Percentiles rank a stretch among this genome's conserved stretches.
Evolutionary conservation across 768 basidiomycete species (phyloP).

Genomic region (Russula sp.): DNA sequence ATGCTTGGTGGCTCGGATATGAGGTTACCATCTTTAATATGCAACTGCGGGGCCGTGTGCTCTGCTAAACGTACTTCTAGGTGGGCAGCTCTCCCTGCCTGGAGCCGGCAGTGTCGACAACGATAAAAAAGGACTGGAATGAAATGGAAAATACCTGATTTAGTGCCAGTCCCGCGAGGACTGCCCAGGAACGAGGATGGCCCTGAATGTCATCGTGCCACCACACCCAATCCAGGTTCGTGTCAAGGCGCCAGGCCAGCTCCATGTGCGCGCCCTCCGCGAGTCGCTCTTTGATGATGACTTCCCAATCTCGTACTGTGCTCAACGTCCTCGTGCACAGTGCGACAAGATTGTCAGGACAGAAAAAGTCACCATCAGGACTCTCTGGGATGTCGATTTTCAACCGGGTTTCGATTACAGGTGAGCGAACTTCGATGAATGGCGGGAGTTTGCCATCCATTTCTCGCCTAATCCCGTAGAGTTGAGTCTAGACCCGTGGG

Average conservation of each 20-base stretch:
- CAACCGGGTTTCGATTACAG: conserved; percentile 62
- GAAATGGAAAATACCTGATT: conserved; percentile 51
- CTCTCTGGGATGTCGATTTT: conserved; percentile 56
- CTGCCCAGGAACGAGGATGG: conserved; percentile 61
- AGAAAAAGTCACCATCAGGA: conserved; percentile 49
- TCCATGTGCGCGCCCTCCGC: conserved; percentile 57
- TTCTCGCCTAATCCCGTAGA: conserved; percentile 50
- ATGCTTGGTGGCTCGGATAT: conserved; percentile 75
- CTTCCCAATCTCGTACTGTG: conserved; percentile 58
- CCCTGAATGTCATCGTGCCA: conserved; percentile 64
- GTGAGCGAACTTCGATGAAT: conserved; percentile 66
- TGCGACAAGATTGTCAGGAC: conserved; percentile 57
- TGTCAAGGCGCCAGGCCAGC: conserved; percentile 74
- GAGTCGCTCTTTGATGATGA: conserved; percentile 53
- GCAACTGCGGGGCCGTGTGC: conserved; percentile 54
- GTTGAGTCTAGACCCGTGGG: background rate
- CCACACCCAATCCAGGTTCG: conserved; percentile 85
- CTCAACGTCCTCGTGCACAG: conserved; percentile 58
- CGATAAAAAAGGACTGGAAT: conserved; percentile 13
- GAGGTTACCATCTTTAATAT: conserved; percentile 45
- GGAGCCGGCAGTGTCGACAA: conserved; percentile 19
- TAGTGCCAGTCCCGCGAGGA: conserved; percentile 73
- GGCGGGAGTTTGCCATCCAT: conserved; percentile 71
- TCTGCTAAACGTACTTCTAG: conserved; percentile 74
- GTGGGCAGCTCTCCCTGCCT: conserved; percentile 47